A percentile compares a stretch with the other conserved stretches of the same genome.
phyloP scores from a whole-genome alignment of 176 grass and related monocot species.

The Avena atlantica region DNA sequence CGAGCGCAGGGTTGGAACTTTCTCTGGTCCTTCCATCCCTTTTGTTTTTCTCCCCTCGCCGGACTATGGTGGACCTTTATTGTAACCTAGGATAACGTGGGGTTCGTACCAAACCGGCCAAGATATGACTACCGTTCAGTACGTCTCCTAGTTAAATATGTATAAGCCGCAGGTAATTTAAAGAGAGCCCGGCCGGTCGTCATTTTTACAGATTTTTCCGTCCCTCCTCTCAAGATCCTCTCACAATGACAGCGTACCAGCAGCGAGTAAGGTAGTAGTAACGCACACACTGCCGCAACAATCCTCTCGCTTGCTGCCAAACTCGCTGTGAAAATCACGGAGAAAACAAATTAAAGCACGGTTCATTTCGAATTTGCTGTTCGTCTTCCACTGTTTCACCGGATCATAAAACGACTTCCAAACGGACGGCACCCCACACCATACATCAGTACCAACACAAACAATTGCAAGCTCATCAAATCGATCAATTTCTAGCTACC shows the following conservation, averaged over 20 bases:
- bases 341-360: background rate
- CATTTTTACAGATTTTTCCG: background rate
- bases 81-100: slow-evolving; percentile 41
- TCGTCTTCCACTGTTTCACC: background rate
- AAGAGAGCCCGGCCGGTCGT: background rate
- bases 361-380: background rate
- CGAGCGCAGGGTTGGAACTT: slow-evolving; percentile 30
- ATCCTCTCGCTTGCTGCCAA: background rate
- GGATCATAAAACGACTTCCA: slow-evolving; percentile 30
- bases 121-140: background rate
- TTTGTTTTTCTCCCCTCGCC: background rate
- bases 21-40: background rate
- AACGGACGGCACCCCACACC: slow-evolving; percentile 22
- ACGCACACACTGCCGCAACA: background rate
- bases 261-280: background rate
- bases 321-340: background rate
- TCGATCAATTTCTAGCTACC: too few species aligned
- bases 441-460: background rate
- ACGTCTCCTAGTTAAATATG: background rate
- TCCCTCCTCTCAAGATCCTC: background rate
- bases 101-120: slow-evolving; percentile 19
- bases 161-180: background rate
- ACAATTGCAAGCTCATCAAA: too few species aligned
- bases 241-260: slow-evolving; percentile 30
- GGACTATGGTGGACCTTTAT: background rate